These are phyloP conservation scores for Xylaria intraflava DNA, from an alignment of 495 filamentous ascomycete species.

Conservation along the genomic window DNA sequence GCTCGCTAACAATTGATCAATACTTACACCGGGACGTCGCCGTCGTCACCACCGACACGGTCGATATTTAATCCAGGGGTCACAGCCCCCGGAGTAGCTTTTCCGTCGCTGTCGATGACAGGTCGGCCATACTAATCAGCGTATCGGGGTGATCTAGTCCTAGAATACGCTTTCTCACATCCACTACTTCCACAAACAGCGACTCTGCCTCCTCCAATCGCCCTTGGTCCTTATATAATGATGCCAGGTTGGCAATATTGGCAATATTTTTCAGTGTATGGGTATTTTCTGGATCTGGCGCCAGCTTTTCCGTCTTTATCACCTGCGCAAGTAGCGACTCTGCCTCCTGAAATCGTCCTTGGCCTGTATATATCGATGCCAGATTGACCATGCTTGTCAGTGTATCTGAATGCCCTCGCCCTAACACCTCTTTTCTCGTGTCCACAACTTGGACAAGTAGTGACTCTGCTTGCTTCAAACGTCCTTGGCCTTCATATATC, in stretches of 20 bases:
- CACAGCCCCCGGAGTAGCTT: too few relatives aligned
- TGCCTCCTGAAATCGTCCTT: too few relatives aligned
- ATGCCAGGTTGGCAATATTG: conserved; percentile 31
- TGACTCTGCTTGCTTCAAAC: too few relatives aligned
- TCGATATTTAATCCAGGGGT: too few relatives aligned
- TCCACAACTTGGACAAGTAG: background rate
- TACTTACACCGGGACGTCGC: too few relatives aligned
- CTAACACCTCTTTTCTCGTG: conserved; percentile 17
- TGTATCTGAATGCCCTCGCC: conserved; percentile 31
- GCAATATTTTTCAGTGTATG: conserved; percentile 17
- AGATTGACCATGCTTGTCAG: conserved; percentile 31
- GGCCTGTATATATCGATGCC: too few relatives aligned
- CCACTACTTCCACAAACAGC: background rate
- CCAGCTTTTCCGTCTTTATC: background rate
- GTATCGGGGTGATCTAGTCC: background rate
- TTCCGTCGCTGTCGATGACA: background rate
- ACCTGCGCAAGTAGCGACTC: background rate
- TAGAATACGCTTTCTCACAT: background rate
- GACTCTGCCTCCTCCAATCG: background rate
- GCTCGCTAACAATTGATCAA: too few relatives aligned
- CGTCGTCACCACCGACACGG: too few relatives aligned
- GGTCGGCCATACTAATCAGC: background rate
- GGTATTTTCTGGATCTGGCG: background rate
- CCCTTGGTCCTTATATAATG: background rate
- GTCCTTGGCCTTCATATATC: background rate